These are phyloP conservation scores for Mortierella sp. DNA, from an alignment of 371 early-diverging fungal species.

Conservation along the genomic window DNA sequence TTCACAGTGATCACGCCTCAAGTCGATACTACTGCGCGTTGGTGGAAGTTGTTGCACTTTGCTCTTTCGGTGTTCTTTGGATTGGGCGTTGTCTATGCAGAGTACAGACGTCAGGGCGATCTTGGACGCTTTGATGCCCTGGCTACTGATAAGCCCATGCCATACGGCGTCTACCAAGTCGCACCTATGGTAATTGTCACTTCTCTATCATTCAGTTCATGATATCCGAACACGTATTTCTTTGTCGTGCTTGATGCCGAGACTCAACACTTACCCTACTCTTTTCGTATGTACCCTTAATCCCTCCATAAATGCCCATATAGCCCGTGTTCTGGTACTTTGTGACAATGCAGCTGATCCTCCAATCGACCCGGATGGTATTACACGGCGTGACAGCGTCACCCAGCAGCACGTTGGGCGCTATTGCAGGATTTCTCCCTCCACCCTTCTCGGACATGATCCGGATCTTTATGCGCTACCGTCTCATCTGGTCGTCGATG, in stretches of 20 bases:
- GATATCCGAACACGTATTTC: too few species aligned
- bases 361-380: conserved; percentile 69
- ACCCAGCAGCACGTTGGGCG: conserved; percentile 61
- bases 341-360: conserved; percentile 65
- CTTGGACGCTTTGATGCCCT: conserved; percentile 43
- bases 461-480: conserved; percentile 70
- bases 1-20: conserved; percentile 53
- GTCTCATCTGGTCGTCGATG: conserved; percentile 69
- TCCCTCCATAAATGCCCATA: not conserved
- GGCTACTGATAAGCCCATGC: conserved; percentile 60
- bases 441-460: conserved; percentile 66
- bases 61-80: conserved; percentile 63
- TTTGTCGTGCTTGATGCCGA: not conserved
- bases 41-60: conserved; percentile 71
- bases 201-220: not conserved
- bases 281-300: conserved; percentile 27
- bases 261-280: not conserved
- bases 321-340: conserved; percentile 79
- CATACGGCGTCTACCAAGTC: conserved; percentile 51
- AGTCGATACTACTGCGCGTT: conserved; percentile 58
- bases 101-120: conserved; percentile 58
- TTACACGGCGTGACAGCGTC: conserved; percentile 66
- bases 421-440: conserved; percentile 66
- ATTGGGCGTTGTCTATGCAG: conserved; percentile 64
- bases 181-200: conserved; percentile 31